Conservation (phyloP, 176 grass and related monocot species). For the Alloteropsis semialata region DNA sequence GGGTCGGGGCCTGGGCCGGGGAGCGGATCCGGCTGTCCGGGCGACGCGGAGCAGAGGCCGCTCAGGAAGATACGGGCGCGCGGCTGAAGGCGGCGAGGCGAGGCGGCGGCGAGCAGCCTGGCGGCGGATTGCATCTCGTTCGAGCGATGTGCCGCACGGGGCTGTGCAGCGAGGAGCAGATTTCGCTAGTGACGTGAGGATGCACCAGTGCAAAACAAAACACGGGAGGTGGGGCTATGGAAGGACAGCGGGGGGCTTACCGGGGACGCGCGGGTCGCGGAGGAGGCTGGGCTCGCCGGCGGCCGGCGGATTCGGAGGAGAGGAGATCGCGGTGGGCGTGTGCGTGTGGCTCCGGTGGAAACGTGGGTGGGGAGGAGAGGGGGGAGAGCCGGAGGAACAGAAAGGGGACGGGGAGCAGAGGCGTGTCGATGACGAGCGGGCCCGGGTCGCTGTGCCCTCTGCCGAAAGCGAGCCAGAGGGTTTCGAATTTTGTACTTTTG, state of each 20-base stretch:
- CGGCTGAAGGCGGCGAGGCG: not conserved
- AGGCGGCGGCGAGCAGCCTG: constrained; percentile 4
- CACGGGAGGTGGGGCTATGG: not conserved
- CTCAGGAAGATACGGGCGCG: not conserved
- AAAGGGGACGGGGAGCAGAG: not conserved
- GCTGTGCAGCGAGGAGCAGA: constrained; percentile 28
- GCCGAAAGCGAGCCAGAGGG: not conserved
- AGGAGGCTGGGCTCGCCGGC: constrained; percentile 29
- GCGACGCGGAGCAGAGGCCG: constrained; percentile 11
- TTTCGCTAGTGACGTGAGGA: constrained; percentile 35
- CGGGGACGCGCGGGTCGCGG: constrained; percentile 17
- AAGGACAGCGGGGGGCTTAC: constrained; percentile 17
- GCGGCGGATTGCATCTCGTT: constrained; percentile 40
- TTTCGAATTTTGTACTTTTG: not conserved
- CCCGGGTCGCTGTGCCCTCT: not conserved
- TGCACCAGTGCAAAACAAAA: not conserved
- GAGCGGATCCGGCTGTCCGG: constrained; percentile 4
- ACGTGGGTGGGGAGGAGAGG: not conserved
- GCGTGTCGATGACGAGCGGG: not conserved
- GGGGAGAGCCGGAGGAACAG: not conserved
- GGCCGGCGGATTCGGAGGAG: constrained; percentile 23
- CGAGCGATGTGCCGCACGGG: not conserved
- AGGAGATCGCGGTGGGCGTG: constrained; percentile 5
- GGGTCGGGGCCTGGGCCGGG: not conserved
- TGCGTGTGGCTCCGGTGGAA: not conserved